Evolutionary conservation across 2,329 filamentous ascomycete genomes (phyloP), one percentile per base, ranked within the genome.

Genomic region (Aspergillus intermedius): DNA sequence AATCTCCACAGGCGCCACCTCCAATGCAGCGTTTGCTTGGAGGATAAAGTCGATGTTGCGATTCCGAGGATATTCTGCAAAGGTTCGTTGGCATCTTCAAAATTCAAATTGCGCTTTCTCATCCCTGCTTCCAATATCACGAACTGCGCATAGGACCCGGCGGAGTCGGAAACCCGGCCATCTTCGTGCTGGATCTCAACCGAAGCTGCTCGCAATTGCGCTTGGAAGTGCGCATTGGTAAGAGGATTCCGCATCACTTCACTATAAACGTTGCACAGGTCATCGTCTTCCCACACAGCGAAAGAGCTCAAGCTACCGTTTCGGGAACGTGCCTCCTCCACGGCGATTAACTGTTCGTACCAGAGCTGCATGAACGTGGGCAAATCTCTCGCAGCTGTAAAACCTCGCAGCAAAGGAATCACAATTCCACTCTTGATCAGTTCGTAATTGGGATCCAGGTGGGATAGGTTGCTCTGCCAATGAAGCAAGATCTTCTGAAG

Each of bases 271-370:
- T 65, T 60, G 30, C 66, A 67, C 12, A 75, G 32, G 50, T 72
- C 69, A 45, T 74, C 69, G 48, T 74, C 70, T 53, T 75, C 72
- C 73, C 73, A 75, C 3, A 73, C 61, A 5, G 68, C 67, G 49
- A 67, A 66, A 4, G 49, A 39, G 40, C 54, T 48, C 22, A 64
- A 42, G 22, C 47, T 56, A 30, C 44, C 42, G 34, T 62, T 53
- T 43, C 52, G 44, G 10, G 49, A 53, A 47, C 67, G 66, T 39
- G 60, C 54, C 55, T 63, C 52, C 50, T 74, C 68, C 9, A 72
- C 52, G 6, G 60, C 52, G n/a, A 59, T 51, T 12, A 75, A 58
- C 47, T 71, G 66, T 17, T 66, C 60, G 30, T 65, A 60, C 73
- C 72, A 75, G 7, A 68, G 49, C 48, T 65, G 54, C 52, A 72